Evolutionary conservation across 2,329 filamentous ascomycete genomes (phyloP), one percentile per base, ranked within the genome.

Genomic region (Talaromyces sp.): DNA sequence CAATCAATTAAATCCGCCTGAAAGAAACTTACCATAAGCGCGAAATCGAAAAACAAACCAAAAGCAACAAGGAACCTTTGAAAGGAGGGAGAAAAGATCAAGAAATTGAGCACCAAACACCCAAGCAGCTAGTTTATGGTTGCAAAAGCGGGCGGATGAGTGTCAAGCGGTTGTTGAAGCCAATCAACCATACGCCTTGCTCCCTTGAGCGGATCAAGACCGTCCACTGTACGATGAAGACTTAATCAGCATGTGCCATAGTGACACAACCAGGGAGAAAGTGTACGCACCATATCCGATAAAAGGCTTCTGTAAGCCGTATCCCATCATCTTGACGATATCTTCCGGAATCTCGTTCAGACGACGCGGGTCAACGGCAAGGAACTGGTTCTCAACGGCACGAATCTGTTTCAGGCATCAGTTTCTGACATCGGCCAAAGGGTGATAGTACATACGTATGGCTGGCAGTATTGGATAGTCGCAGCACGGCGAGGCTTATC

Each of bases 381-480:
- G 66, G 12, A 73, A 69, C 61, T 72, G 69, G 59, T 72, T 73
- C 65, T 74, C 72, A 54, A 73, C 70, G 23, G 70, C 69, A 12
- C 72, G 71, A 42, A 75, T 70, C 66, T 69, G 60, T 16, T 68
- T 52, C 23, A 16, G 35, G 18, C 23, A 5, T 58, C 21, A 44
- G 55, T 42, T 5, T 23, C n/a, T 18, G 35, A 31, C 21, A 5
- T 9, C 5, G 0, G 6, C 14, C 7, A 33, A 18, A 18, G 2
- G 23, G 9, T 12, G 14, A 8, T 12, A 21, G 21, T 14, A 46
- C 66, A 33, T 57, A 67, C 66, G 58, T 70, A 81, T 5, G 76
- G 75, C 65, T 77, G 75, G 63, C 75, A 78, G 67, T 77, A 78
- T 67, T 78, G 76, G n/a, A 76, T 71, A 14, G 76, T 79, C 48